Evolutionary conservation across 805 yeast species (phyloP).

Genomic region (Schizosaccharomyces cryophilus): DNA sequence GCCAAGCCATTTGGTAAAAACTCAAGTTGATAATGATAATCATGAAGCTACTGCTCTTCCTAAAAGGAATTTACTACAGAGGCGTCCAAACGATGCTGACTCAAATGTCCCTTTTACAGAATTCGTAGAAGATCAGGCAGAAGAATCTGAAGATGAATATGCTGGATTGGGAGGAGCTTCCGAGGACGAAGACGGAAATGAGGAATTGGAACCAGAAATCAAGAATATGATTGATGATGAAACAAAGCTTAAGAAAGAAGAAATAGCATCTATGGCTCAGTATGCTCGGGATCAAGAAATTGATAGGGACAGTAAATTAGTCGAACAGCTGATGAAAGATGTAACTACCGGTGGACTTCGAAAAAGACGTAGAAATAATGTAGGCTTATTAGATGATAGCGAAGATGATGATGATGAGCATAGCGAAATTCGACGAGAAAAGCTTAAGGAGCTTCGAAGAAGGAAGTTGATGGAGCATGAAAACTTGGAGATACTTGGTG

Average conservation of each 20-base stretch:
- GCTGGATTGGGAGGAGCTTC: slow-evolving; percentile 22
- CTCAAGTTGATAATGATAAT: too few relatives aligned
- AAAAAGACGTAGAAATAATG: slow-evolving; percentile 29
- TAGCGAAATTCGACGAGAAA: slow-evolving; percentile 15
- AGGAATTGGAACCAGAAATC: neutral
- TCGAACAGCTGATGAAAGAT: slow-evolving; percentile 45
- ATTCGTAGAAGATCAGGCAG: slow-evolving; percentile 51
- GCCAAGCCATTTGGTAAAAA: too few relatives aligned
- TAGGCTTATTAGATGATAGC: slow-evolving; percentile 47
- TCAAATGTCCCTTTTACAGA: neutral
- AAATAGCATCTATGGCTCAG: slow-evolving; percentile 31
- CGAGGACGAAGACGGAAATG: slow-evolving; percentile 6
- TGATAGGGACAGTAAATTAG: slow-evolving; percentile 36
- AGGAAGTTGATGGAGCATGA: slow-evolving; percentile 25
- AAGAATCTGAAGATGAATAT: slow-evolving; percentile 78
- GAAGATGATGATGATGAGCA: slow-evolving; percentile 33
- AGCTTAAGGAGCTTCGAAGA: slow-evolving; percentile 20
- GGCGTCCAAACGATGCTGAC: neutral
- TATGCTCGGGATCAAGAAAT: slow-evolving; percentile 23
- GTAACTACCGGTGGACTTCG: slow-evolving; percentile 30
- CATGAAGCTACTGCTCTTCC: too few relatives aligned
- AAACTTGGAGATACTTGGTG: slow-evolving; percentile 1
- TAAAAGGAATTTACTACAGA: neutral
- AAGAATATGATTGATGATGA: slow-evolving; percentile 12
- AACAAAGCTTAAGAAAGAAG: slow-evolving; percentile 18